These are phyloP conservation scores for Nitzschia sp. DNA, from an alignment of 108 stramenopile species.

Conservation along the genomic window DNA sequence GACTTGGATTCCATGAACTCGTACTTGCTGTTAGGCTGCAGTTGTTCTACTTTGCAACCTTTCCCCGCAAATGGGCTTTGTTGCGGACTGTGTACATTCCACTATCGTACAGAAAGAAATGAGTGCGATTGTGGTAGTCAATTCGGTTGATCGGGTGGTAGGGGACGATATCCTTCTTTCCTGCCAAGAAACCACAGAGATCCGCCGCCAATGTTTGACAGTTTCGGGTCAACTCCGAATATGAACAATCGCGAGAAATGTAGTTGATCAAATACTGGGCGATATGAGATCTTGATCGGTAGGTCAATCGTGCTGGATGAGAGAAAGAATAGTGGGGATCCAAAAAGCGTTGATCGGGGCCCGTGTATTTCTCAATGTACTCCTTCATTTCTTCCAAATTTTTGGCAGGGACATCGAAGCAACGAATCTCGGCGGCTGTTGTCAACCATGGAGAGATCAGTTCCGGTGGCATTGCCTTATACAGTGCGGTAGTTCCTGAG, in stretches of 20 bases:
- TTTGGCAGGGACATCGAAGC: slow-evolving; percentile 49
- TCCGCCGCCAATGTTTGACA: slow-evolving; percentile 77
- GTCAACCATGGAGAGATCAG: slow-evolving; percentile 60
- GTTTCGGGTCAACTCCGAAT: slow-evolving; percentile 61
- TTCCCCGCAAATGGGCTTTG: slow-evolving; percentile 20
- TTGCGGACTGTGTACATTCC: slow-evolving; percentile 32
- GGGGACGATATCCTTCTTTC: slow-evolving; percentile 60
- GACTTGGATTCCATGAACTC: neutral
- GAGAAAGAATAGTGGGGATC: slow-evolving; percentile 57
- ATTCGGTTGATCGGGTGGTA: slow-evolving; percentile 60
- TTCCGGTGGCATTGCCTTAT: slow-evolving; percentile 49
- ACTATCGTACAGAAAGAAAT: slow-evolving; percentile 67
- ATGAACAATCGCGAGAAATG: slow-evolving; percentile 49
- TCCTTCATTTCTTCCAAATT: slow-evolving; percentile 52
- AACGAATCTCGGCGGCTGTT: slow-evolving; percentile 56
- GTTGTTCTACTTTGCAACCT: slow-evolving; percentile 19
- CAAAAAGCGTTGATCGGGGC: slow-evolving; percentile 43
- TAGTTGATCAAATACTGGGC: slow-evolving; percentile 69
- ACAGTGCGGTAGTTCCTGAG: slow-evolving; percentile 33
- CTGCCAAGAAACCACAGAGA: slow-evolving; percentile 59
- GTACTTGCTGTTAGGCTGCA: neutral
- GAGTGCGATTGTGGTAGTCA: slow-evolving; percentile 52
- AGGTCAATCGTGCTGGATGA: slow-evolving; percentile 53
- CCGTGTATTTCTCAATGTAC: slow-evolving; percentile 46
- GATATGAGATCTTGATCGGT: slow-evolving; percentile 47